Conservation (phyloP, 345 rosid species). For the Salix arbutifolia region DNA sequence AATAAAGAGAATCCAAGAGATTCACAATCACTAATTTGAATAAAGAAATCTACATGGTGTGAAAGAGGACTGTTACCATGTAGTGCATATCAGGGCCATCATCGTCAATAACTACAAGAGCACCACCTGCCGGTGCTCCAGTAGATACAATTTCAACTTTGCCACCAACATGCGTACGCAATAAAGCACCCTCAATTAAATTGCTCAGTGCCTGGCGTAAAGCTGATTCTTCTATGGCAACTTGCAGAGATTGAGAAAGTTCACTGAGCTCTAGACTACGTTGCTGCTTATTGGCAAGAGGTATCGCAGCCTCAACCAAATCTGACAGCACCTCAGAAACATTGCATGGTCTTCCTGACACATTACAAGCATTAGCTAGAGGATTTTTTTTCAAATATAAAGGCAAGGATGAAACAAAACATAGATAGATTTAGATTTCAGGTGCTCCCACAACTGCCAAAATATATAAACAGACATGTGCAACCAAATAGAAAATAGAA, state of each 20-base stretch:
- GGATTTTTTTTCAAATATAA: not conserved
- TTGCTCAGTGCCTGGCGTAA: constrained; percentile 90
- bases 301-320: constrained; percentile 72
- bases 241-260: constrained; percentile 53
- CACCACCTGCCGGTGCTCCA: constrained; percentile 83
- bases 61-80: constrained; percentile 46
- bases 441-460: too few species aligned
- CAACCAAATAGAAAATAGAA: too few species aligned
- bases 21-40: not conserved
- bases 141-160: constrained; percentile 62
- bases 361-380: constrained; percentile 40
- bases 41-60: not conserved
- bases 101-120: constrained; percentile 73
- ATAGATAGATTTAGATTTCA: too few species aligned
- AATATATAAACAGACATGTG: too few species aligned
- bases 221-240: constrained; percentile 81
- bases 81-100: constrained; percentile 96
- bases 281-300: constrained; percentile 75
- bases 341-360: constrained; percentile 95
- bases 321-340: constrained; percentile 70
- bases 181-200: constrained; percentile 88
- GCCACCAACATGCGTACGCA: constrained; percentile 81
- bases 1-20: not conserved
- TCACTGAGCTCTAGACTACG: constrained; percentile 58
- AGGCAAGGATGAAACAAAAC: constrained; percentile 2